Base-by-base conservation (phyloP, 2,329 filamentous ascomycete species). In the Huntiella savannae region DNA sequence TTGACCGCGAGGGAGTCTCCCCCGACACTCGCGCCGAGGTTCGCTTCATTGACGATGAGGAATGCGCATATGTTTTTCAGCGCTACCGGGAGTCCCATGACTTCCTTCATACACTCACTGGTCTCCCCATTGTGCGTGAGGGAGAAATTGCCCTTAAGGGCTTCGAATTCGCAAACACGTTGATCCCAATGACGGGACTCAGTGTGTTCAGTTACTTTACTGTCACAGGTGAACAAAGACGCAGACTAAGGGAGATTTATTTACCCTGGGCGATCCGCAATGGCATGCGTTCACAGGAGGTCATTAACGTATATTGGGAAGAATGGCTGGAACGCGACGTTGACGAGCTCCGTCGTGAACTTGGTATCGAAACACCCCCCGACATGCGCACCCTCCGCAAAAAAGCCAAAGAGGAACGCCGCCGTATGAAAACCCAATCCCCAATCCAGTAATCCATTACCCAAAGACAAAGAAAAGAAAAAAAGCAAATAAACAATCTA, bases 231-330 rank as follows among this genome's bases (percentile, higher is more conserved):
- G 77, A 79, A 4, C 88, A 95, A 64, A 74, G 88, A 56, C 65
- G 69, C 49, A 67, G 79, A 48, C 91, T 96, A 57, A 80, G 72
- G 56, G 62, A 64, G 4, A 77, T 76, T 1, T 93, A 95, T 61
- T 65, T 88, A 45, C 91, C 91, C 1, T 98, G 91, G 91, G 91
- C 91, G 33, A 62, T 95, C 39, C 67, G 74, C 46, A 96, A 93
- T 60, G 91, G 91, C 11, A 60, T 85, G 52, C 65, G 72, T 47
- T 72, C 77, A 41, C 75, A 81, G 55, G 83, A 93, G 57, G 68
- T 96, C 33, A 87, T 98, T 53, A 95, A 95, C 60, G 79, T 98
- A 1, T 98, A 94, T 59, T 98, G 91, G 91, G 91, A 98, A 63
- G 85, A 96, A 66, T 74, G 88, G 64, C 63, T 98, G 53, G 79